A percentile compares a stretch with the other conserved stretches of the same genome.
Evolutionary conservation across 768 basidiomycete genomes (phyloP).

Genomic region (Rhodocollybia butyracea): DNA sequence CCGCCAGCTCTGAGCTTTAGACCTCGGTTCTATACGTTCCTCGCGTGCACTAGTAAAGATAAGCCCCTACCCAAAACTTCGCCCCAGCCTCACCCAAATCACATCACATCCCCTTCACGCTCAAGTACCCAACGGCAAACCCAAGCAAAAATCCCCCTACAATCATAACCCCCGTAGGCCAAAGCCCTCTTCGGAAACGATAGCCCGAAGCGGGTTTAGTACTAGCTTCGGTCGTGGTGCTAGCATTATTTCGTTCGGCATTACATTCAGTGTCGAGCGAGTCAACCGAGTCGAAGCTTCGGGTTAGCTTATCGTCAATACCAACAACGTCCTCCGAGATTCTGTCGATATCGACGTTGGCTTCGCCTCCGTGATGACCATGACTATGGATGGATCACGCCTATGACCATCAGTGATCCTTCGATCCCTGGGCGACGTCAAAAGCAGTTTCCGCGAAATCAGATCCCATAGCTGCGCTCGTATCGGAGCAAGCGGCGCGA

Average conservation of each 20-base stretch:
- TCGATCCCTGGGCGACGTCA: not conserved
- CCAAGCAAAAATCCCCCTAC: not conserved
- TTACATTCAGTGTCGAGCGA: not conserved
- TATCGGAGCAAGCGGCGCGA: conserved; percentile 2
- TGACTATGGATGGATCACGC: too few relatives aligned
- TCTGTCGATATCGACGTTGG: too few relatives aligned
- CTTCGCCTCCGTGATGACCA: too few relatives aligned
- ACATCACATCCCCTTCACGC: too few relatives aligned
- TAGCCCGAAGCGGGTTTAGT: not conserved
- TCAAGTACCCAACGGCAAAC: not conserved
- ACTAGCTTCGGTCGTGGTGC: too few relatives aligned
- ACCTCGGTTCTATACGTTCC: too few relatives aligned
- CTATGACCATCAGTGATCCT: not conserved
- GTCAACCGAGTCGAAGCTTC: not conserved
- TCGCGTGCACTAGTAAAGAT: too few relatives aligned
- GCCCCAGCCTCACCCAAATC: too few relatives aligned
- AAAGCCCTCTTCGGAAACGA: not conserved
- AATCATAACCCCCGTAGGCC: conserved; percentile 1
- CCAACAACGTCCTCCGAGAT: too few relatives aligned
- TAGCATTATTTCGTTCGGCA: too few relatives aligned
- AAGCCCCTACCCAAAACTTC: too few relatives aligned
- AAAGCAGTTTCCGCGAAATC: not conserved
- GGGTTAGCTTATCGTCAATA: not conserved
- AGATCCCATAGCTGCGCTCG: not conserved
- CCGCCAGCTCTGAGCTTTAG: too few relatives aligned